Conservation (phyloP, 1,284 basidiomycete species). For the Fomitiporia mediterranea region DNA sequence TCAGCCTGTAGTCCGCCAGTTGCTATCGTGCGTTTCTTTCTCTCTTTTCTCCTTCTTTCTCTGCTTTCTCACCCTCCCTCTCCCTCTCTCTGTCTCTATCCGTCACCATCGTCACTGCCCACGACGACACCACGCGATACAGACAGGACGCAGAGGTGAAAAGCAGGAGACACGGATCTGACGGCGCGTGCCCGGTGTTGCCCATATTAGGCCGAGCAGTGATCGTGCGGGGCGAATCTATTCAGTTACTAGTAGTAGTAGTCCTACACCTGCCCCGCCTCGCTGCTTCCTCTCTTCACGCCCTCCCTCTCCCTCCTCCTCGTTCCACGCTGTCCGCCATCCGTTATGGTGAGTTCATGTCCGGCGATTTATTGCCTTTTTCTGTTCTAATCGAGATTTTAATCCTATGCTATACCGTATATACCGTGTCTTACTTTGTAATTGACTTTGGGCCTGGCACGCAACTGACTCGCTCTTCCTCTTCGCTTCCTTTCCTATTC, state of each 20-base stretch:
- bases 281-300: not conserved
- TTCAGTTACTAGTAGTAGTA: not conserved
- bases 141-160: not conserved
- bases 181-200: not conserved
- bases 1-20: too few species aligned
- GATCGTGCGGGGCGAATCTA: slow-evolving; percentile 3
- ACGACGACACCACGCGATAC: not conserved
- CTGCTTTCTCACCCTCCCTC: not conserved
- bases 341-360: not conserved
- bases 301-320: not conserved
- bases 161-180: not conserved
- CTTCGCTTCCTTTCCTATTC: not conserved
- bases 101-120: not conserved
- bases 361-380: too few species aligned
- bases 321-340: not conserved
- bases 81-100: not conserved
- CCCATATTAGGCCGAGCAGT: slow-evolving; percentile 9
- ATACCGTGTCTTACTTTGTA: not conserved
- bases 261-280: not conserved
- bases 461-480: not conserved
- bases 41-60: not conserved
- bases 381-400: too few species aligned
- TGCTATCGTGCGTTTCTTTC: too few species aligned
- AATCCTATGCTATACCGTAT: too few species aligned
- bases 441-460: too few species aligned